Base-by-base conservation (phyloP, 169 alveolate species). In the Eimeria tenella region DNA sequence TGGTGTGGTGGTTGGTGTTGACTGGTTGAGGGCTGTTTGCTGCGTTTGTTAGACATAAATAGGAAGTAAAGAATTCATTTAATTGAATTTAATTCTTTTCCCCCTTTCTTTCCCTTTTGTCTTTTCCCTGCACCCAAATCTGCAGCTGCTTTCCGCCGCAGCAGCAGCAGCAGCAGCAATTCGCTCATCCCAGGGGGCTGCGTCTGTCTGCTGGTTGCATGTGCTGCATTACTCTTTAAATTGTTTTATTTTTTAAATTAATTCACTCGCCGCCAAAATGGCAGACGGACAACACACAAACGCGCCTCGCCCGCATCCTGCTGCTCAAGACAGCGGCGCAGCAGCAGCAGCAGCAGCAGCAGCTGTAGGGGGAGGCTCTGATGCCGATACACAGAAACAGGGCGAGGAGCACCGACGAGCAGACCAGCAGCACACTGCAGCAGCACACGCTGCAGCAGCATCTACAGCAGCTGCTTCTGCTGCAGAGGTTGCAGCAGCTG, bases 381-480 rank as follows among this genome's bases (percentile, higher is more conserved):
- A 31, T 31, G 42, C 42, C 42, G 42, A 31, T 2, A 31, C 42
- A 31, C 42, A 31, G 42, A 31, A 31, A 2, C 42, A 31, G 42
- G 42, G 42, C 42, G 42, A 31, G 42, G 42, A 31, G 42, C 74
- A 65, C 9, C 77, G 25, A 21, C 77, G 42, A 68, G 52, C 42
- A 21, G 53, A 68, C 19, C 77, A 68, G 77, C 42, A 19, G 50
- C 19, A 68, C 53, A 17, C 7, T 8, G 13, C 50, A 8, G 77
- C 77, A 21, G 77, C 77, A 68, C 53, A 2, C 21, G 50, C 77
- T 23, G 50, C 77, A 68, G 74, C 74, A 65, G 74, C 74, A 65
- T 42, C 21, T 17, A 68, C 77, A n/a, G 77, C 42, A 21, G 8
- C 77, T 42, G 25, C 42, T 9, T 50, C 52, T 31, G 42, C 42